Conservation (phyloP, 2,329 filamentous ascomycete species). For the Ascomycota sp. region DNA sequence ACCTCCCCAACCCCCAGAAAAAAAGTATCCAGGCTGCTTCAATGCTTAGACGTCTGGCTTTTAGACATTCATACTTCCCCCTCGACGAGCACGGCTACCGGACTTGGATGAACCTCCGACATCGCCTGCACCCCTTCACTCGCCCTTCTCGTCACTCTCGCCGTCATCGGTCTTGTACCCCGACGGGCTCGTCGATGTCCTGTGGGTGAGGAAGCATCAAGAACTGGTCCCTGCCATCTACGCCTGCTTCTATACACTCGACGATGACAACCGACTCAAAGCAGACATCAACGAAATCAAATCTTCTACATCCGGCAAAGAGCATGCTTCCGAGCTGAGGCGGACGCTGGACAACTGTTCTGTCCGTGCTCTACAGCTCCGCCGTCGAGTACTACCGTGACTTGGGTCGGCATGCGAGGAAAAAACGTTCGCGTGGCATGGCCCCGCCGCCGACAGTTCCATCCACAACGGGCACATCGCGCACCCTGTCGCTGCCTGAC, state of each 20-base stretch:
- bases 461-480: conserved; percentile 65
- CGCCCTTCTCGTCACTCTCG: conserved; percentile 75
- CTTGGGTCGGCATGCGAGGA: conserved; percentile 72
- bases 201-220: conserved; percentile 83
- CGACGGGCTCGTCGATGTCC: conserved; percentile 64
- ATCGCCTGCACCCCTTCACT: conserved; percentile 48
- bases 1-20: too few species aligned
- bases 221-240: conserved; percentile 61
- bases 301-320: conserved; percentile 71
- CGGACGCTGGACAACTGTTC: conserved; percentile 53
- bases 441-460: conserved; percentile 67
- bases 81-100: conserved; percentile 33
- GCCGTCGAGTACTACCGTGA: conserved; percentile 86
- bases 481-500: conserved; percentile 63
- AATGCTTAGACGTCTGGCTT: too few species aligned
- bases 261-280: conserved; percentile 70
- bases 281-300: conserved; percentile 66
- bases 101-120: conserved; percentile 26
- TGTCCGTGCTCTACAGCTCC: conserved; percentile 51
- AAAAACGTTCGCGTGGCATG: conserved; percentile 64
- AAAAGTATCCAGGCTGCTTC: neutral
- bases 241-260: conserved; percentile 62
- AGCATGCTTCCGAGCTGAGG: conserved; percentile 49
- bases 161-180: conserved; percentile 69
- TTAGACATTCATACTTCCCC: conserved; percentile 35